phyloP scores from a whole-genome alignment of 192 early-diverging fungal species.

The Coemansia sp. region DNA sequence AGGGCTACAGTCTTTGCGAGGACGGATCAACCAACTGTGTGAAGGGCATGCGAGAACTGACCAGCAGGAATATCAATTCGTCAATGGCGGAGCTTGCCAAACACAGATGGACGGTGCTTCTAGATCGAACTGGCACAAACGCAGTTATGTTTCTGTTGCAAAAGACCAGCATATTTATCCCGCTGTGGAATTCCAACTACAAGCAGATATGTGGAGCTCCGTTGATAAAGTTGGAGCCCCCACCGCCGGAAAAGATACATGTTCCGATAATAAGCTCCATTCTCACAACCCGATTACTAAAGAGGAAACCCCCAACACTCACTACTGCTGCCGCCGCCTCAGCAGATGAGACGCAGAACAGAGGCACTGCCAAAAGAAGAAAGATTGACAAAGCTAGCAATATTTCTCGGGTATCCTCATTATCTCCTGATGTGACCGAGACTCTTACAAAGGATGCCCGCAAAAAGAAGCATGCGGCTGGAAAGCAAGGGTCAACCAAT shows the following conservation, averaged over 20 bases:
- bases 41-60: slow-evolving; percentile 19
- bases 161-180: slow-evolving; percentile 39
- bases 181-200: slow-evolving; percentile 28
- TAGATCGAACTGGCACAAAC: slow-evolving; percentile 26
- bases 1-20: slow-evolving; percentile 27
- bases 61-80: slow-evolving; percentile 39
- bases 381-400: neutral
- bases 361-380: neutral
- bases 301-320: neutral
- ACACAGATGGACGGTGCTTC: slow-evolving; percentile 28
- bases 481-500: neutral
- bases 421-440: neutral
- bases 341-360: neutral
- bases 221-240: slow-evolving; percentile 11
- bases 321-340: neutral
- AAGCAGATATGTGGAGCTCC: slow-evolving; percentile 42
- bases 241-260: slow-evolving; percentile 9
- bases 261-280: slow-evolving; percentile 9
- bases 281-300: neutral
- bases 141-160: slow-evolving; percentile 35
- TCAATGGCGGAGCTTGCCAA: slow-evolving; percentile 37
- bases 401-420: neutral
- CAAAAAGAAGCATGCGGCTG: neutral
- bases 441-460: no score
- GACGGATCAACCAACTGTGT: slow-evolving; percentile 34